Percentiles rank a stretch among this genome's conserved stretches.
These are phyloP conservation scores for Gossypium gossypioides DNA, from an alignment of 441 rosid genomes.

Conservation along the genomic window DNA sequence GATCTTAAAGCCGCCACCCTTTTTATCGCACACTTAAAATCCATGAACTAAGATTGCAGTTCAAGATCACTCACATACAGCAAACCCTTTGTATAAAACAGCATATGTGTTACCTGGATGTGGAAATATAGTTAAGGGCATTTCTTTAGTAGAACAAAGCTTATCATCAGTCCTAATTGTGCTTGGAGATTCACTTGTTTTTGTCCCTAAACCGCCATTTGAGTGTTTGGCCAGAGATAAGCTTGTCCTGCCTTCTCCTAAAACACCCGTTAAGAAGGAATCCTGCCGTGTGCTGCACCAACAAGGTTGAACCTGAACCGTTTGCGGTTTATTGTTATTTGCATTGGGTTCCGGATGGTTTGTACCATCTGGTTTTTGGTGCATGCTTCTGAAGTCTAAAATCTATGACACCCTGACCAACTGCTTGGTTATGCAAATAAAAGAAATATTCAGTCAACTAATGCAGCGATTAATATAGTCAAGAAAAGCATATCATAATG, in stretches of 20 bases:
- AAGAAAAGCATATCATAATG: neutral
- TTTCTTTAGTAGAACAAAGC: constrained; percentile 14
- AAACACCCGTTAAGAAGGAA: constrained; percentile 3
- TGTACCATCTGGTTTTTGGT: constrained; percentile 10
- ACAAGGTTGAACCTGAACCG: constrained; percentile 25
- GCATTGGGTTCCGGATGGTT: constrained; percentile 14
- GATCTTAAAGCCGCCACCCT: neutral
- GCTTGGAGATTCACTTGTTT: constrained; percentile 10
- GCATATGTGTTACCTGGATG: constrained; percentile 25
- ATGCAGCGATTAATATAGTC: neutral
- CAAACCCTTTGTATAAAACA: neutral
- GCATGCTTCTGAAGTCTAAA: constrained; percentile 17
- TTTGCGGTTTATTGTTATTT: constrained; percentile 6
- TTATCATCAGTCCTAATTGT: constrained; percentile 2
- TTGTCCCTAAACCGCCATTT: constrained; percentile 15
- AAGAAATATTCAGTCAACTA: neutral
- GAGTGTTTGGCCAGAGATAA: constrained; percentile 2
- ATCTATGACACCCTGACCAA: neutral
- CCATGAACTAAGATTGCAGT: neutral
- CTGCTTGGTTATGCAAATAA: neutral
- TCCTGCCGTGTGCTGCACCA: constrained; percentile 19
- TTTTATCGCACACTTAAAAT: neutral
- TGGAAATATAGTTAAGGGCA: constrained; percentile 6
- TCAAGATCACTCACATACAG: neutral
- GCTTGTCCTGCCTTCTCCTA: constrained; percentile 13